Evolutionary conservation across 768 basidiomycete species (phyloP).

Genomic region (Porphyrellus cyaneotinctus): DNA sequence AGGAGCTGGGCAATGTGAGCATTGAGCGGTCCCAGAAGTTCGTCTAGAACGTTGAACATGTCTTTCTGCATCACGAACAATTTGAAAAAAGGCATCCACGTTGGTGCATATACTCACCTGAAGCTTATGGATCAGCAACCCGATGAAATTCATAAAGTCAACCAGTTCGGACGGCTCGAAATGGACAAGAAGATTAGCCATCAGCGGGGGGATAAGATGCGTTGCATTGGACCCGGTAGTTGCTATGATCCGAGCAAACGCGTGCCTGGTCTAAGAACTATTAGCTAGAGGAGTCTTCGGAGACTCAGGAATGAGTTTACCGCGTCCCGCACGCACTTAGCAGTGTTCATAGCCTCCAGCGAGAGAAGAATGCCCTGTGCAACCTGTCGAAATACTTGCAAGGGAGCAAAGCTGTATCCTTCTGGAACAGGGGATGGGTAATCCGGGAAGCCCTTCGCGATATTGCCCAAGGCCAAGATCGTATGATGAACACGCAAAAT

Average conservation of each 20-base stretch:
- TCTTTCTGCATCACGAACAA: conserved; percentile 50
- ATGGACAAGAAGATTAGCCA: conserved; percentile 85
- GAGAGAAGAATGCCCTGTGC: conserved; percentile 85
- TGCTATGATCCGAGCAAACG: conserved; percentile 89
- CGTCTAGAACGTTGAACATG: conserved; percentile 84
- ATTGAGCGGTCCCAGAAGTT: conserved; percentile 83
- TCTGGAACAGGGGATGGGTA: conserved; percentile 67
- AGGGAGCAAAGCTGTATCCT: conserved; percentile 63
- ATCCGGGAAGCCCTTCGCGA: conserved; percentile 96
- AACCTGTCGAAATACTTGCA: conserved; percentile 78
- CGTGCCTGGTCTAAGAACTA: conserved; percentile 70
- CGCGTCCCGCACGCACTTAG: conserved; percentile 87
- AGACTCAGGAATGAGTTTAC: conserved; percentile 43
- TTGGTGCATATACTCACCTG: conserved; percentile 49
- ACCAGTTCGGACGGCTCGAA: conserved; percentile 90
- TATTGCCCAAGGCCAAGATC: conserved; percentile 90
- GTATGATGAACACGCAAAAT: conserved; percentile 88
- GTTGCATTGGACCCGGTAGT: conserved; percentile 85
- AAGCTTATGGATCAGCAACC: conserved; percentile 83
- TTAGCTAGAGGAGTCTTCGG: conserved; percentile 5
- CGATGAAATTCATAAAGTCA: conserved; percentile 95
- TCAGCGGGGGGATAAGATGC: conserved; percentile 82
- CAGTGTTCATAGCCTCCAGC: conserved; percentile 81
- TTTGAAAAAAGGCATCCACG: conserved; percentile 1
- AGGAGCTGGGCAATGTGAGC: conserved; percentile 76